A percentile compares a stretch with the other conserved stretches of the same genome.
Evolutionary conservation across 2,329 filamentous ascomycete species (phyloP).

Genomic region (Microdochium trichocladiopsis): DNA sequence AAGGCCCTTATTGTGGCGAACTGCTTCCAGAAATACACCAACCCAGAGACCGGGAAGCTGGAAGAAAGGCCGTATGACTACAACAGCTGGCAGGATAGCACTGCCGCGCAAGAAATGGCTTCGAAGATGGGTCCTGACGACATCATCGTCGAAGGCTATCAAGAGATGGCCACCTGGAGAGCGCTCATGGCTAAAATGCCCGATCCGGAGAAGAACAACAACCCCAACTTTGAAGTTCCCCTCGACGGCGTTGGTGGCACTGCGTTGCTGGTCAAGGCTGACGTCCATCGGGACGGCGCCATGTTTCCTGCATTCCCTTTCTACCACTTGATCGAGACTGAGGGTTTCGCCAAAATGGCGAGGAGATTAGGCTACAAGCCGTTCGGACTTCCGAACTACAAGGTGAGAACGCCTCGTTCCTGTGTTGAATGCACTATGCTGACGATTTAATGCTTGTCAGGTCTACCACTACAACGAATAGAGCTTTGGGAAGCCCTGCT

Average conservation of each 20-base stretch:
- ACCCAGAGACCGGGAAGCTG: slow-evolving; percentile 60
- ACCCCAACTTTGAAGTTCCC: slow-evolving; percentile 57
- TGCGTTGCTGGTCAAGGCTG: slow-evolving; percentile 86
- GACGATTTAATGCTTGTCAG: slow-evolving; percentile 31
- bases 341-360: slow-evolving; percentile 97
- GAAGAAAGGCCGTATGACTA: slow-evolving; percentile 86
- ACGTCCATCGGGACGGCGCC: slow-evolving; percentile 92
- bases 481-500: slow-evolving; percentile 12
- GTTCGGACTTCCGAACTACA: slow-evolving; percentile 92
- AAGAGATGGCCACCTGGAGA: slow-evolving; percentile 86
- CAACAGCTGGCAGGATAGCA: slow-evolving; percentile 95
- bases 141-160: slow-evolving; percentile 87
- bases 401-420: slow-evolving; percentile 50
- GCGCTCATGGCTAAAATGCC: slow-evolving; percentile 83
- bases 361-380: slow-evolving; percentile 78
- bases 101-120: slow-evolving; percentile 68
- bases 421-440: slow-evolving; percentile 1
- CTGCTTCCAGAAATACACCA: slow-evolving; percentile 82
- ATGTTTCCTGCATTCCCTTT: slow-evolving; percentile 98
- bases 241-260: slow-evolving; percentile 94
- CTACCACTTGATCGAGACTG: slow-evolving; percentile 95
- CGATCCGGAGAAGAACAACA: slow-evolving; percentile 38
- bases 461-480: slow-evolving; percentile 89
- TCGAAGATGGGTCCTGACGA: slow-evolving; percentile 83
- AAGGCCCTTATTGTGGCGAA: slow-evolving; percentile 92